A percentile compares a stretch with the other conserved stretches of the same genome.
Evolutionary conservation across 495 filamentous ascomycete species (phyloP).

Genomic region (Schizothecium vesticola): DNA sequence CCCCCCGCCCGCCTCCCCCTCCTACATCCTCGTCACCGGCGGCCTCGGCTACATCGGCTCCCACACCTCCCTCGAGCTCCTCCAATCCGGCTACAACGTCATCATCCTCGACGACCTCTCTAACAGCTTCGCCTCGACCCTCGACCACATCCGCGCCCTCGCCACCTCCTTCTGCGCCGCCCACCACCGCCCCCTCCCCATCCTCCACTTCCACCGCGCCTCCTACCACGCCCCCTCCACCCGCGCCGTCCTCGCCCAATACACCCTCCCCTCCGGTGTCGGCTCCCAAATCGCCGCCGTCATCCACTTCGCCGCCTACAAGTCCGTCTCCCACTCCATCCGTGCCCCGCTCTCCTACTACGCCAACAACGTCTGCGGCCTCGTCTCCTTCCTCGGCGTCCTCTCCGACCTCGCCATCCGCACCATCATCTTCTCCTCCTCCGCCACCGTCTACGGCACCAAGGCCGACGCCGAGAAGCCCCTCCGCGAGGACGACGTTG

Average conservation of each 20-base stretch:
- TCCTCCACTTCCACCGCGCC: constrained; percentile 49
- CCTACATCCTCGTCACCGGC: constrained; percentile 55
- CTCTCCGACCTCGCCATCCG: constrained; percentile 56
- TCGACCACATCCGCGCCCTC: constrained; percentile 48
- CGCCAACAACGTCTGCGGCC: constrained; percentile 58
- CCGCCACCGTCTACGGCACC: constrained; percentile 57
- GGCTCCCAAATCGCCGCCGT: constrained; percentile 53
- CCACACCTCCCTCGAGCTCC: constrained; percentile 58
- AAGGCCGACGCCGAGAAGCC: constrained; percentile 49
- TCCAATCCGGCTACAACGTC: constrained; percentile 56
- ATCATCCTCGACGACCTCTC: constrained; percentile 60
- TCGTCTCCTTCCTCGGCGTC: constrained; percentile 53
- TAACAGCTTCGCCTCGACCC: constrained; percentile 53
- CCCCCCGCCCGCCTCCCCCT: constrained; percentile 9
- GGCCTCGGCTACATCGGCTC: constrained; percentile 63
- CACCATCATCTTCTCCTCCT: constrained; percentile 63
- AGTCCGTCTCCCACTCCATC: constrained; percentile 36
- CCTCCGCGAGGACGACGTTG: constrained; percentile 55
- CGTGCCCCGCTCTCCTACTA: constrained; percentile 56
- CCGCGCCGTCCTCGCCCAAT: constrained; percentile 22
- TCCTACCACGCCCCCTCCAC: constrained; percentile 49
- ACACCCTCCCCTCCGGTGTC: constrained; percentile 32
- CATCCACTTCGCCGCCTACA: constrained; percentile 54
- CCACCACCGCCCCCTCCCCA: constrained; percentile 35
- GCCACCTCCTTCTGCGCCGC: constrained; percentile 44